Conservation (phyloP, 495 filamentous ascomycete genomes). For the Penicillium salamii region DNA sequence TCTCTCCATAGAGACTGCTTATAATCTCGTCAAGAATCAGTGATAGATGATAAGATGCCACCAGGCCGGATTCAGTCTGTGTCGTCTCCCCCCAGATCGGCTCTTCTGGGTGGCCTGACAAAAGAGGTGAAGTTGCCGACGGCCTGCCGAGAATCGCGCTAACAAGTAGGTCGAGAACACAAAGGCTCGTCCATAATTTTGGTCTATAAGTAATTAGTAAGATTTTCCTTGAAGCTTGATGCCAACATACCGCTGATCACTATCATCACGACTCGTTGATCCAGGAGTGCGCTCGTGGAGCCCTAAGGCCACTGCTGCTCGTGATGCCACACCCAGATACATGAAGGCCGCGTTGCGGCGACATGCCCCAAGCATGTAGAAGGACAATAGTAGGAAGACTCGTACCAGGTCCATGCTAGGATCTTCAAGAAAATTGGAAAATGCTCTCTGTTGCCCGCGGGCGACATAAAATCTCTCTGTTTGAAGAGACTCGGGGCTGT, state of each 20-base stretch:
- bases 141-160: slow-evolving; percentile 45
- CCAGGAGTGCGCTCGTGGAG: slow-evolving; percentile 30
- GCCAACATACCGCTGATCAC: slow-evolving; percentile 22
- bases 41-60: slow-evolving; percentile 36
- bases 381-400: slow-evolving; percentile 42
- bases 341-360: slow-evolving; percentile 49
- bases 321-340: slow-evolving; percentile 45
- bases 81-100: slow-evolving; percentile 1
- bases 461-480: slow-evolving; percentile 35
- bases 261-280: slow-evolving; percentile 10
- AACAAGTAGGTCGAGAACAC: slow-evolving; percentile 40
- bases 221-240: no score
- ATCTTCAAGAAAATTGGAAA: slow-evolving; percentile 40
- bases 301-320: slow-evolving; percentile 42
- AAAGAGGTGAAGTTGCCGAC: slow-evolving; percentile 30
- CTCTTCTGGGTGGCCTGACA: slow-evolving; percentile 15
- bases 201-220: slow-evolving; percentile 19
- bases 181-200: slow-evolving; percentile 43
- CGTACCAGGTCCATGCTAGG: slow-evolving; percentile 41
- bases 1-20: slow-evolving; percentile 28
- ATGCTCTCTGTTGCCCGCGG: slow-evolving; percentile 36
- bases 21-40: slow-evolving; percentile 38
- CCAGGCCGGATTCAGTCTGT: slow-evolving; percentile 14
- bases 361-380: slow-evolving; percentile 48
- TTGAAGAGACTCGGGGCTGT: slow-evolving; percentile 16